Base-by-base conservation (phyloP, 352 stramenopile species). In the Elongisporangium undulatum region DNA sequence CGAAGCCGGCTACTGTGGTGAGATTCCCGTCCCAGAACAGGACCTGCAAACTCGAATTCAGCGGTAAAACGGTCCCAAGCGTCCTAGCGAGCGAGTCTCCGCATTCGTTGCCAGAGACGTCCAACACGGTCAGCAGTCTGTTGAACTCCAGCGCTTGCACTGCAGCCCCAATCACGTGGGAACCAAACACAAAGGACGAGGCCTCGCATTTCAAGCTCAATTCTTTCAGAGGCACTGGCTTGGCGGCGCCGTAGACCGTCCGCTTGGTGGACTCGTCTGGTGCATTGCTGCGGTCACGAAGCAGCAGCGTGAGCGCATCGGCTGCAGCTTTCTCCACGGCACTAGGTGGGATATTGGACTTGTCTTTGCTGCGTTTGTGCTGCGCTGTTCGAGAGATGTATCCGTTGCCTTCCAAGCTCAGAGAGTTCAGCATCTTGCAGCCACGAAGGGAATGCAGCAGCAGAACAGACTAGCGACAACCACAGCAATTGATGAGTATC, bases 1-100 rank as follows among this genome's bases (percentile, higher is more conserved):
- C 54, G 58, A 90, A 90, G 8, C 85, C 85, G 23, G 86, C 78
- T 26, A 92, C 73, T 0, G 77, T 90, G 57, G 78, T 89, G 58
- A 75, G 80, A 54, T 92, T 94, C 39, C 71, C 75, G 51, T 94
- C 85, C 82, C 82, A 91, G 56, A 87, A 94, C 39, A 94, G 69
- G 8, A 80, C 69, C 17, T 79, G 78, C 13, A 92, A 59, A 34
- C 67, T 77, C 49, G 68, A 76, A 59, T 90, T 94, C 22, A 63
- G 59, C 0, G 77, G 81, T 24, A 94, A 56, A 7, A 78, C 63
- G 0, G 63, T 50, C 2, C 75, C 82, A 0, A 94, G 66, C 24
- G 67, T 68, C 4, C 45, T 50, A 8, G 82, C 78, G 9, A 94
- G 67, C 1, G 71, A 68, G 51, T 94, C 81, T 20, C 85, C 85